These are phyloP conservation scores for Myochromella boudieri DNA, from an alignment of 768 basidiomycete genomes.

Conservation along the genomic window DNA sequence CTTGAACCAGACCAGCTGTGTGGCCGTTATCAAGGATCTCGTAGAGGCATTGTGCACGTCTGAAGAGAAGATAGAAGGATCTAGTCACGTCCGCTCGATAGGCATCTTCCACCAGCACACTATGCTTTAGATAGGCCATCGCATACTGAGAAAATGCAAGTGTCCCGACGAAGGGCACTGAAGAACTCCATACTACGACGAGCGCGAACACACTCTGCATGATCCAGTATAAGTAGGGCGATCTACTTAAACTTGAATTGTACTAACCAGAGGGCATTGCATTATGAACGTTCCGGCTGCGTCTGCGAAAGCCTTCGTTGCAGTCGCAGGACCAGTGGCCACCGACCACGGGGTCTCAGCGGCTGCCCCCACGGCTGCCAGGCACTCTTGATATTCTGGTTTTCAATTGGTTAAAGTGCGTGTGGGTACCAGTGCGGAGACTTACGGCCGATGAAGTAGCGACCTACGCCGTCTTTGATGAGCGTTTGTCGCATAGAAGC, in stretches of 20 bases:
- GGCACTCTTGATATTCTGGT: no score
- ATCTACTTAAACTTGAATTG: not conserved
- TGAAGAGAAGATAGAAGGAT: slow-evolving; percentile 13
- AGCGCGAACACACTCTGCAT: slow-evolving; percentile 24
- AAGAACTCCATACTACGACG: slow-evolving; percentile 20
- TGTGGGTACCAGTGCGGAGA: no score
- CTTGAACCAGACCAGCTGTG: not conserved
- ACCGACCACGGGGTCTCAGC: no score
- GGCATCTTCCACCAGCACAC: slow-evolving; percentile 8
- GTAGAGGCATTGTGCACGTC: slow-evolving; percentile 21
- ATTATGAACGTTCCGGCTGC: slow-evolving; percentile 14
- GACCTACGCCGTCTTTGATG: slow-evolving; percentile 34
- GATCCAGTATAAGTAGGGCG: not conserved
- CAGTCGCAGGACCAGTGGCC: no score
- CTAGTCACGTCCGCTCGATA: slow-evolving; percentile 1
- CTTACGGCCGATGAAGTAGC: slow-evolving; percentile 30
- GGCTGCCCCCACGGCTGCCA: no score
- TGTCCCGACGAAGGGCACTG: slow-evolving; percentile 27
- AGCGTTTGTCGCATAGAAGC: slow-evolving; percentile 34
- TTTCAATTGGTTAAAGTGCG: no score
- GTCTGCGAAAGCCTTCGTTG: no score
- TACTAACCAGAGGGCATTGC: slow-evolving; percentile 35
- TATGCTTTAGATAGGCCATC: slow-evolving; percentile 2
- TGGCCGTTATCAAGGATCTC: slow-evolving; percentile 8
- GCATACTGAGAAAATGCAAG: slow-evolving; percentile 36